A percentile compares a stretch with the other conserved stretches of the same genome.
phyloP scores from a whole-genome alignment of 495 filamentous ascomycete species.

The Hypoxylon trugodes region DNA sequence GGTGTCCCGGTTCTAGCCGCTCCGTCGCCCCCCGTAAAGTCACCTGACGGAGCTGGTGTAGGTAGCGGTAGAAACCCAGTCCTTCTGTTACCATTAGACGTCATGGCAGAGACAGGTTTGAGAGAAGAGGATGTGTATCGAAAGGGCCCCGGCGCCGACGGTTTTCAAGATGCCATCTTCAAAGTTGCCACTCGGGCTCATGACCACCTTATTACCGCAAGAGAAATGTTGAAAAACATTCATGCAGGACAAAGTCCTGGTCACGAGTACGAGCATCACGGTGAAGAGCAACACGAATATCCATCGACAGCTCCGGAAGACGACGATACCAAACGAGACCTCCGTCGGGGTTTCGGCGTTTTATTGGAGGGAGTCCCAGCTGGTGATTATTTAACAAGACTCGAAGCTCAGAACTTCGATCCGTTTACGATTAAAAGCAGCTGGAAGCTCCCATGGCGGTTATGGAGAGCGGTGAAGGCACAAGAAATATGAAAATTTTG shows the following conservation, averaged over 20 bases:
- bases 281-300: constrained; percentile 79
- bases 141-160: constrained; percentile 75
- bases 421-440: constrained; percentile 71
- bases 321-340: constrained; percentile 52
- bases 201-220: constrained; percentile 92
- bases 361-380: constrained; percentile 83
- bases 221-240: constrained; percentile 87
- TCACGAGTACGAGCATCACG: constrained; percentile 86
- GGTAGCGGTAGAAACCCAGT: constrained; percentile 51
- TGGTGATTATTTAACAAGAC: constrained; percentile 75
- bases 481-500: constrained; percentile 56
- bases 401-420: constrained; percentile 87
- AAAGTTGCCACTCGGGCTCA: constrained; percentile 89
- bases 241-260: constrained; percentile 74
- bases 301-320: constrained; percentile 36
- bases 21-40: constrained; percentile 64
- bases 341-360: constrained; percentile 76
- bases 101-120: constrained; percentile 82
- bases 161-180: constrained; percentile 89
- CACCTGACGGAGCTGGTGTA: constrained; percentile 48
- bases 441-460: constrained; percentile 89
- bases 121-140: constrained; percentile 90
- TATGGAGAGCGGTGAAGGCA: constrained; percentile 74
- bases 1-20: constrained; percentile 87
- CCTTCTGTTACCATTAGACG: constrained; percentile 80